These are phyloP conservation scores for Ascochyta fabae DNA, from an alignment of 2,329 filamentous ascomycete genomes.

Conservation along the genomic window DNA sequence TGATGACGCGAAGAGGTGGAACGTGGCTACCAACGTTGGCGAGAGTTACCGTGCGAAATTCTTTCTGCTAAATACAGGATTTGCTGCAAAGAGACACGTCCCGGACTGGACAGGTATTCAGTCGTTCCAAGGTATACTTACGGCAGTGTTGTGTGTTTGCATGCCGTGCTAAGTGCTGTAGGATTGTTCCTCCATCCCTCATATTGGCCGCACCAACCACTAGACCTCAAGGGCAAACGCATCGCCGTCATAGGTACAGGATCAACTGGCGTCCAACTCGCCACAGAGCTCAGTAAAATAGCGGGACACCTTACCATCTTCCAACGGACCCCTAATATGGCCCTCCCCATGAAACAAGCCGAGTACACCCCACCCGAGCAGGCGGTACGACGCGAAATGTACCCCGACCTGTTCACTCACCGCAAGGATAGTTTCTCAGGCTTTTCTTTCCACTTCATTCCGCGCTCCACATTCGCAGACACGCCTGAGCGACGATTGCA, in stretches of 20 bases:
- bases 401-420: slow-evolving; percentile 22
- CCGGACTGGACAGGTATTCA: slow-evolving; percentile 50
- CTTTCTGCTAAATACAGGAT: slow-evolving; percentile 57
- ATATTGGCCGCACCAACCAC: slow-evolving; percentile 62
- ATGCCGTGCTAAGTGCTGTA: neutral
- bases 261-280: slow-evolving; percentile 66
- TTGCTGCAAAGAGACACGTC: slow-evolving; percentile 54
- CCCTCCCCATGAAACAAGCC: slow-evolving; percentile 32
- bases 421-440: slow-evolving; percentile 23
- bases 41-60: slow-evolving; percentile 50
- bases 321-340: slow-evolving; percentile 62
- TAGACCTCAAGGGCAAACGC: slow-evolving; percentile 61
- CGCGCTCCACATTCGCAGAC: slow-evolving; percentile 28
- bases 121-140: slow-evolving; percentile 26
- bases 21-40: slow-evolving; percentile 52
- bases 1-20: slow-evolving; percentile 50
- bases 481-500: slow-evolving; percentile 21
- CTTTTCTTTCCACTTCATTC: slow-evolving; percentile 30
- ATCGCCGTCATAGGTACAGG: slow-evolving; percentile 66
- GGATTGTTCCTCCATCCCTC: slow-evolving; percentile 60
- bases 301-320: slow-evolving; percentile 62
- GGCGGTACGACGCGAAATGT: slow-evolving; percentile 42
- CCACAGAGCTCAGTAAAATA: slow-evolving; percentile 62
- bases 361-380: slow-evolving; percentile 50
- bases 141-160: too few relatives aligned